A percentile compares a stretch with the other conserved stretches of the same genome.
Evolutionary conservation across 2,329 filamentous ascomycete genomes (phyloP).

Genomic region (Tolypocladium pustulatum): DNA sequence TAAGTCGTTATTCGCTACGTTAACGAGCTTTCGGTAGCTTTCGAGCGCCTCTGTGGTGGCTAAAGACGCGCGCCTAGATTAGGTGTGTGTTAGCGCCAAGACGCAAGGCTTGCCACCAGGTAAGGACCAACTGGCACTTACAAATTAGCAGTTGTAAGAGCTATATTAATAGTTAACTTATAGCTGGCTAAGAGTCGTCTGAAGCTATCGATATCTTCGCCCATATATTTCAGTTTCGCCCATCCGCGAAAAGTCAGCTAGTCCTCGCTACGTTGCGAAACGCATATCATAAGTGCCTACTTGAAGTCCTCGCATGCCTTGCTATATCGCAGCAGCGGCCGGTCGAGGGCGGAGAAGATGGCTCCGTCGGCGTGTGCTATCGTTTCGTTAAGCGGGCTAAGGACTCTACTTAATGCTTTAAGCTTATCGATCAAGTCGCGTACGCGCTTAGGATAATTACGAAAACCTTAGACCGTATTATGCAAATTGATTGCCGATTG

Average conservation of each 20-base stretch:
- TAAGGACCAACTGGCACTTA: slow-evolving; percentile 3
- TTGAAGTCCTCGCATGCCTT: slow-evolving; percentile 6
- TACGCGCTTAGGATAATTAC: not conserved
- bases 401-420: not conserved
- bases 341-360: not conserved
- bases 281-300: not conserved
- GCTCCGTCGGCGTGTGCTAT: not conserved
- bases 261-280: not conserved
- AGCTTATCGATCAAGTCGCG: not conserved
- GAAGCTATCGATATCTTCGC: slow-evolving; percentile 10
- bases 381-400: not conserved
- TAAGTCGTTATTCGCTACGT: not conserved
- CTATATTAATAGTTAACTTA: slow-evolving; percentile 16
- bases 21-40: not conserved
- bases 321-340: slow-evolving; percentile 1
- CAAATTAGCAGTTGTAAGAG: slow-evolving; percentile 15
- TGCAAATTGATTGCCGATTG: not conserved
- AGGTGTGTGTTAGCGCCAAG: not conserved
- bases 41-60: not conserved
- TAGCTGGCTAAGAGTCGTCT: slow-evolving; percentile 11
- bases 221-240: not conserved
- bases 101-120: not conserved
- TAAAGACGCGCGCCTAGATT: not conserved
- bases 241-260: not conserved
- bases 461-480: not conserved